Evolutionary conservation across 2,329 filamentous ascomycete genomes (phyloP).

Genomic region (Shiraia sp.): DNA sequence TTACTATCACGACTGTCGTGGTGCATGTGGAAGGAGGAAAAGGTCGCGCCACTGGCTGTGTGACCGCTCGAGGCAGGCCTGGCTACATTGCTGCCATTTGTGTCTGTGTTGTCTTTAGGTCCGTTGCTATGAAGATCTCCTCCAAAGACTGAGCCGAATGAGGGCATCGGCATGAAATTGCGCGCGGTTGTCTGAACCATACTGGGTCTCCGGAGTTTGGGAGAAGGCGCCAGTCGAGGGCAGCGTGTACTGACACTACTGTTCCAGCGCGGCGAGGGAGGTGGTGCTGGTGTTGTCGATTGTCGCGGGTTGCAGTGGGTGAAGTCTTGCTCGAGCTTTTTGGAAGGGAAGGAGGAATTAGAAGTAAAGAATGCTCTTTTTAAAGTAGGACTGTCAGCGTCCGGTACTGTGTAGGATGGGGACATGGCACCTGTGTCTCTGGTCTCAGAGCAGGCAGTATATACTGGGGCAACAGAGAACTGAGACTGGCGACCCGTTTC

Average conservation of each 20-base stretch:
- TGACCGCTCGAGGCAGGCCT: conserved; percentile 42
- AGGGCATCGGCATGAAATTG: conserved; percentile 61
- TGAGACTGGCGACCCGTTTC: conserved; percentile 5
- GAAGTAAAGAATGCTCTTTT: conserved; percentile 41
- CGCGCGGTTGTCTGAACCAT: conserved; percentile 46
- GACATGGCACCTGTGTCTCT: conserved; percentile 24
- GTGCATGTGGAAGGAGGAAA: conserved; percentile 56
- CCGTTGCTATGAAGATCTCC: conserved; percentile 56
- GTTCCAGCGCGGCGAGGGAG: conserved; percentile 23
- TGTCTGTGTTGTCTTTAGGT: conserved; percentile 52
- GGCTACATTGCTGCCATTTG: conserved; percentile 36
- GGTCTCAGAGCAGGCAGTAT: conserved; percentile 10
- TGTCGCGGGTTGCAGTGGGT: conserved; percentile 10
- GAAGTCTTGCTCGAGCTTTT: conserved; percentile 27
- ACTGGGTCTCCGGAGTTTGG: conserved; percentile 25
- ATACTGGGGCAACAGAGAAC: conserved; percentile 6
- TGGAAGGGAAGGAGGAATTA: conserved; percentile 41
- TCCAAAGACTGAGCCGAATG: conserved; percentile 76
- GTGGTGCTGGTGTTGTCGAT: no score
- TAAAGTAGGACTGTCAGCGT: conserved; percentile 41
- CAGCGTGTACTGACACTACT: conserved; percentile 18
- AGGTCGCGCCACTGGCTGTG: conserved; percentile 36
- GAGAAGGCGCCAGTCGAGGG: conserved; percentile 20
- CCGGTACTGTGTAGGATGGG: conserved; percentile 26
- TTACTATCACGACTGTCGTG: conserved; percentile 77